Evolutionary conservation across 768 basidiomycete genomes (phyloP).

Genomic region (Mycena metata): DNA sequence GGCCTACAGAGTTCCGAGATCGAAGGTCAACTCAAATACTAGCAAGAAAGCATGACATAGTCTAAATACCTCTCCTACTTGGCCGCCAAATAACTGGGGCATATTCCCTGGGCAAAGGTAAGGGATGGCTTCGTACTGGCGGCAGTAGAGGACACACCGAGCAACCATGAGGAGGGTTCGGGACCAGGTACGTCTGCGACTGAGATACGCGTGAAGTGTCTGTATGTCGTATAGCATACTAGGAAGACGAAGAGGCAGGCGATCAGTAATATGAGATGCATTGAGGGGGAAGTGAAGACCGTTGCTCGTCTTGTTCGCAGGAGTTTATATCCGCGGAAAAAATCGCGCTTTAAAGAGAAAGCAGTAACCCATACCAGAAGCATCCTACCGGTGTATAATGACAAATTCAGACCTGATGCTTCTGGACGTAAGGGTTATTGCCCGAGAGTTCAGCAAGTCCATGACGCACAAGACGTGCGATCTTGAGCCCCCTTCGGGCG

Average conservation of each 20-base stretch:
- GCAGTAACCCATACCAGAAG: conserved; percentile 28
- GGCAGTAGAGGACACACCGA: conserved; percentile 45
- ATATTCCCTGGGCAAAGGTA: conserved; percentile 42
- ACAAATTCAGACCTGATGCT: conserved; percentile 29
- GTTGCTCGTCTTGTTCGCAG: conserved; percentile 28
- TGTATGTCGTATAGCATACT: conserved; percentile 46
- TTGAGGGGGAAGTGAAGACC: conserved; percentile 31
- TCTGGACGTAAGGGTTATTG: conserved; percentile 31
- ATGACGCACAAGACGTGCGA: conserved; percentile 26
- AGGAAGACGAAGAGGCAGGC: conserved; percentile 25
- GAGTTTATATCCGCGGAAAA: conserved; percentile 41
- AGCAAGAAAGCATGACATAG: conserved; percentile 22
- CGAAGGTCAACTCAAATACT: conserved; percentile 28
- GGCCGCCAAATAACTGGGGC: conserved; percentile 47
- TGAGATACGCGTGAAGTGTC: conserved; percentile 48
- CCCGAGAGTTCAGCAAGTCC: conserved; percentile 23
- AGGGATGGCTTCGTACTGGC: not conserved
- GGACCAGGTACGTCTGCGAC: conserved; percentile 53
- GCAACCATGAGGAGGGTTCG: conserved; percentile 54
- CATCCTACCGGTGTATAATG: conserved; percentile 31
- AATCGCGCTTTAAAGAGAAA: conserved; percentile 23
- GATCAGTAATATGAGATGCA: conserved; percentile 33
- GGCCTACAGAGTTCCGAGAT: conserved; percentile 43
- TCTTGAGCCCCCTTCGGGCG: conserved; percentile 33
- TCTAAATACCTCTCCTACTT: conserved; percentile 49